Percentiles rank a stretch among this genome's conserved stretches.
phyloP scores from a whole-genome alignment of 2,329 filamentous ascomycete species.

The Trichoderma semiorbis region DNA sequence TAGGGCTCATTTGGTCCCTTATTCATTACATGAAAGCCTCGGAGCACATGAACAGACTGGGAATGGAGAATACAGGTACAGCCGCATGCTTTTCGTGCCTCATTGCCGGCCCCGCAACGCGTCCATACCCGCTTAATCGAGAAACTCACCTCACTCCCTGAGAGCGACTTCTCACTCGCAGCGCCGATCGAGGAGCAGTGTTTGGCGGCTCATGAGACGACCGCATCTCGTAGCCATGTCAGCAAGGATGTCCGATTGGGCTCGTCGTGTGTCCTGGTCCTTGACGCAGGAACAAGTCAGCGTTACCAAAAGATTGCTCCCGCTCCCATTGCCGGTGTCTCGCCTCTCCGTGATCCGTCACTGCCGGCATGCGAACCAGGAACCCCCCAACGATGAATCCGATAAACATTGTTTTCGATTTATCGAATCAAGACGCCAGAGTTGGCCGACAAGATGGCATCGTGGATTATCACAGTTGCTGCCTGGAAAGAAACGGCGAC shows the following conservation, averaged over 20 bases:
- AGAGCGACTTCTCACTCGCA: neutral
- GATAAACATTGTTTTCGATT: constrained; percentile 17
- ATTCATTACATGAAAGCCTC: constrained; percentile 8
- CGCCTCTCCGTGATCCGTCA: neutral
- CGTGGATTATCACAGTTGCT: neutral
- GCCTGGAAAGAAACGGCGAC: neutral
- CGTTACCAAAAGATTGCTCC: neutral
- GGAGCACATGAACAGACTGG: constrained; percentile 15
- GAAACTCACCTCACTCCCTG: neutral
- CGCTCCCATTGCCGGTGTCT: constrained; percentile 9
- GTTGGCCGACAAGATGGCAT: neutral
- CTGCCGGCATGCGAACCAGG: constrained; percentile 11
- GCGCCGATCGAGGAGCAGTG: neutral
- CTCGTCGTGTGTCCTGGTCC: neutral
- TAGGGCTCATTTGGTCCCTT: constrained; percentile 10
- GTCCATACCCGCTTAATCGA: constrained; percentile 3
- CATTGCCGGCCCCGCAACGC: neutral
- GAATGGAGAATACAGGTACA: constrained; percentile 1
- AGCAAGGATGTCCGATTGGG: constrained; percentile 1
- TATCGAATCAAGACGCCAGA: constrained; percentile 5
- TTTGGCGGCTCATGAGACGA: constrained; percentile 20
- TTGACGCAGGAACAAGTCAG: constrained; percentile 5
- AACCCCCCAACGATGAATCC: constrained; percentile 1
- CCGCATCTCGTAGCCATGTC: constrained; percentile 10
- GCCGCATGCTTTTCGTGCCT: neutral